phyloP scores from a whole-genome alignment of 257 asterid species.

The Haberlea rhodopensis region DNA sequence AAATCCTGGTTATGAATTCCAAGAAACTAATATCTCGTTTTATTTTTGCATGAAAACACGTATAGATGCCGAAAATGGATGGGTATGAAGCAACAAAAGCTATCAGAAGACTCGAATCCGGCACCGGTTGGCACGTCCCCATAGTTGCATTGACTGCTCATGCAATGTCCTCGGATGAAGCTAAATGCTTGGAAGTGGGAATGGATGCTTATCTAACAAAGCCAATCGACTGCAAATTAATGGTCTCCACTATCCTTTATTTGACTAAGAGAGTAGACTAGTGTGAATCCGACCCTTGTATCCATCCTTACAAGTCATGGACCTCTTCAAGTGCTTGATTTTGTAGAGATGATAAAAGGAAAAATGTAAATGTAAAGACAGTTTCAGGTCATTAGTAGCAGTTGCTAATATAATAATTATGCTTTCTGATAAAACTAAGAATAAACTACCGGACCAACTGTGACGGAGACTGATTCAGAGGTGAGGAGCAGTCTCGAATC shows the following conservation, averaged over 20 bases:
- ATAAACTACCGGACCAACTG: no score
- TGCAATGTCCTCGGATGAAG: slow-evolving; percentile 93
- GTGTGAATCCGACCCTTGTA: not conserved
- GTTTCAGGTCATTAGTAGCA: not conserved
- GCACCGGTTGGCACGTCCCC: slow-evolving; percentile 67
- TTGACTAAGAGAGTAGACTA: slow-evolving; percentile 44
- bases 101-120: slow-evolving; percentile 63
- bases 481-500: no score
- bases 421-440: no score
- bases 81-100: slow-evolving; percentile 94
- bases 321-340: slow-evolving; percentile 3
- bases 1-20: not conserved
- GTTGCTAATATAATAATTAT: no score
- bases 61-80: slow-evolving; percentile 99
- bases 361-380: not conserved
- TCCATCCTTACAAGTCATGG: not conserved
- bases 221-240: slow-evolving; percentile 76
- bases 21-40: not conserved
- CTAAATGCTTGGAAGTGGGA: slow-evolving; percentile 88
- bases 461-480: no score
- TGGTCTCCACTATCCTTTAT: slow-evolving; percentile 82
- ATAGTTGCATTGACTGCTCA: slow-evolving; percentile 94
- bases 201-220: slow-evolving; percentile 95
- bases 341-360: slow-evolving; percentile 19
- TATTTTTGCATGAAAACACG: slow-evolving; percentile 6